These are phyloP conservation scores for Dictyostelium intermedium DNA, from an alignment of 78 protist genomes.

Conservation along the genomic window DNA sequence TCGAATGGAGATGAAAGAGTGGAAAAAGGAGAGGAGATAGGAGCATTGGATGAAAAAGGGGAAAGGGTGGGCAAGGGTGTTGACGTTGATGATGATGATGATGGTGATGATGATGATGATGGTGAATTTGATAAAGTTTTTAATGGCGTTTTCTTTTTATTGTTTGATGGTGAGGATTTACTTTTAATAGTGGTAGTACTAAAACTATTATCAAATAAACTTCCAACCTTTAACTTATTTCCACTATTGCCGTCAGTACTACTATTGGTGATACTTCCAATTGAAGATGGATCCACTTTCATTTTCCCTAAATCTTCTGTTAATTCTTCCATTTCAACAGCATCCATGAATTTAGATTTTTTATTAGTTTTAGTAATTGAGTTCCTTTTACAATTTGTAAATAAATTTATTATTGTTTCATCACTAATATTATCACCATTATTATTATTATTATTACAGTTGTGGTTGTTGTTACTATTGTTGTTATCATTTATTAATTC, in stretches of 20 bases:
- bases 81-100: background rate
- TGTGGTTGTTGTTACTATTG: background rate
- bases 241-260: background rate
- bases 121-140: background rate
- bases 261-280: background rate
- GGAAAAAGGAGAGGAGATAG: background rate
- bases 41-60: background rate
- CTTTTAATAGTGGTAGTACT: background rate
- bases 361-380: background rate
- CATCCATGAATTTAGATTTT: background rate
- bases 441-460: background rate
- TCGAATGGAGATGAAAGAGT: background rate
- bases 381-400: background rate
- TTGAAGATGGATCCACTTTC: background rate
- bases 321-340: background rate
- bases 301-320: background rate
- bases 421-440: background rate
- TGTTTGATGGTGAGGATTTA: background rate
- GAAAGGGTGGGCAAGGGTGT: background rate
- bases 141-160: background rate
- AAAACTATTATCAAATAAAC: background rate
- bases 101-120: background rate
- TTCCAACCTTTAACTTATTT: background rate
- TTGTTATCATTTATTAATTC: background rate
- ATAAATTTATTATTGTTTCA: background rate